phyloP scores from a whole-genome alignment of 345 rosid genomes.

The Populus alba region DNA sequence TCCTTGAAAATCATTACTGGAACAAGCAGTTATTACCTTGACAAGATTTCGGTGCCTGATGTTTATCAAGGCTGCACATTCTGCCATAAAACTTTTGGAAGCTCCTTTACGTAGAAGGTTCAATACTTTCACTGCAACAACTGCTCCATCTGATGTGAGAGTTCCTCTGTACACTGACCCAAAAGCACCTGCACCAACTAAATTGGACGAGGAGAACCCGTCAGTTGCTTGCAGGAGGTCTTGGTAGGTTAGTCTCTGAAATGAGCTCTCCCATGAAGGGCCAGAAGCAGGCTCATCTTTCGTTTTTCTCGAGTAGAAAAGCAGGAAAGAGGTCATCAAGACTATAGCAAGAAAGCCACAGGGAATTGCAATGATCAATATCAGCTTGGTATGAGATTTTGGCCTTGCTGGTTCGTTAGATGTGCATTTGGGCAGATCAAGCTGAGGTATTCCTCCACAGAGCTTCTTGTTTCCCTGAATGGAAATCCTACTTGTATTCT shows the following conservation, averaged over 20 bases:
- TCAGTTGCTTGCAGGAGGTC: not conserved
- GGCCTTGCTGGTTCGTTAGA: not conserved
- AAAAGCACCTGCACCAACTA: too few relatives aligned
- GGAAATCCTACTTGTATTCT: too few relatives aligned
- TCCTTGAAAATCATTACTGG: not conserved
- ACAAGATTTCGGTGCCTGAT: constrained; percentile 5
- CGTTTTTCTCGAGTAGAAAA: not conserved
- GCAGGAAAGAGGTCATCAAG: not conserved
- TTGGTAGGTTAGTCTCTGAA: not conserved
- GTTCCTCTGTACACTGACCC: too few relatives aligned
- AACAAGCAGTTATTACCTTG: not conserved
- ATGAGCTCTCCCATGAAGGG: not conserved
- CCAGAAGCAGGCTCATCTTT: not conserved
- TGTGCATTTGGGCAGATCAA: not conserved
- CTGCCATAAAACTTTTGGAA: constrained; percentile 2
- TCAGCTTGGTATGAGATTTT: not conserved
- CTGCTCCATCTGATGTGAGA: not conserved
- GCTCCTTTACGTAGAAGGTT: constrained; percentile 1
- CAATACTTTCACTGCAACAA: constrained; percentile 1
- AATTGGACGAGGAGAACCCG: not conserved
- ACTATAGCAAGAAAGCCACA: too few relatives aligned
- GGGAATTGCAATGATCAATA: too few relatives aligned
- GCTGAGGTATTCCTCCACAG: too few relatives aligned
- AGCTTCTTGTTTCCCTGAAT: too few relatives aligned
- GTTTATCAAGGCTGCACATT: not conserved